Conservation (phyloP, 1,139 yeast genomes). For the Geotrichum histeridarum region DNA sequence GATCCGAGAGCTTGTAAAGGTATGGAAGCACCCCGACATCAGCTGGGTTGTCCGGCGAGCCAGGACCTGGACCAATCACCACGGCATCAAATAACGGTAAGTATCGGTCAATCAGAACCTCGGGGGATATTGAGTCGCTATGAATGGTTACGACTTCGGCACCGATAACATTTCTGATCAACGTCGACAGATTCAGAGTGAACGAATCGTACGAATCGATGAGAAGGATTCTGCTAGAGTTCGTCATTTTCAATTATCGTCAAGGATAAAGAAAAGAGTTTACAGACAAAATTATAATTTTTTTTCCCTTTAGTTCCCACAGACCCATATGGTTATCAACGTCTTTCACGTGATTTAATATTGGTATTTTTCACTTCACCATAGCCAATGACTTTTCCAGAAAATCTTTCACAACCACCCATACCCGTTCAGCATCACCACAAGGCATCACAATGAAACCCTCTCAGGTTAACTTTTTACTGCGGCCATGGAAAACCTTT, state of each 20-base stretch:
- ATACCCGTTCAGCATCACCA: not conserved
- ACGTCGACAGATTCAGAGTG: conserved; percentile 69
- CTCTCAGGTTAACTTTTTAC: conserved; percentile 41
- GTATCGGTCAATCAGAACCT: conserved; percentile 39
- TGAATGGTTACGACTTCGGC: conserved; percentile 63
- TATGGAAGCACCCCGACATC: conserved; percentile 77
- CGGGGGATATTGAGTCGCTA: conserved; percentile 58
- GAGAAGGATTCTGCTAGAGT: conserved; percentile 47
- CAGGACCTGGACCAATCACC: conserved; percentile 96
- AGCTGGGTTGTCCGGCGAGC: conserved; percentile 58
- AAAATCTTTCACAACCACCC: conserved; percentile 11
- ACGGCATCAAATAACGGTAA: conserved; percentile 62
- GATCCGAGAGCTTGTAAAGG: conserved; percentile 38
- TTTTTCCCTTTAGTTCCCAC: not conserved
- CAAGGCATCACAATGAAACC: conserved; percentile 35
- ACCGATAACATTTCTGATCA: conserved; percentile 53
- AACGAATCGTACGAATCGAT: conserved; percentile 94
- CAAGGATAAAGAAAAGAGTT: not conserved
- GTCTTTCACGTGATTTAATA: too few species aligned
- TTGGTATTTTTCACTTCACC: not conserved
- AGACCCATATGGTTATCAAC: not conserved
- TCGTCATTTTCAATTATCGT: conserved; percentile 1
- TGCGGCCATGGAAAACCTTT: conserved; percentile 80
- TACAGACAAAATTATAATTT: not conserved
- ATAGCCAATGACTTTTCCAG: not conserved